A percentile compares a stretch with the other conserved stretches of the same genome.
phyloP scores from a whole-genome alignment of 495 filamentous ascomycete genomes.

The Usnea hakonensis region DNA sequence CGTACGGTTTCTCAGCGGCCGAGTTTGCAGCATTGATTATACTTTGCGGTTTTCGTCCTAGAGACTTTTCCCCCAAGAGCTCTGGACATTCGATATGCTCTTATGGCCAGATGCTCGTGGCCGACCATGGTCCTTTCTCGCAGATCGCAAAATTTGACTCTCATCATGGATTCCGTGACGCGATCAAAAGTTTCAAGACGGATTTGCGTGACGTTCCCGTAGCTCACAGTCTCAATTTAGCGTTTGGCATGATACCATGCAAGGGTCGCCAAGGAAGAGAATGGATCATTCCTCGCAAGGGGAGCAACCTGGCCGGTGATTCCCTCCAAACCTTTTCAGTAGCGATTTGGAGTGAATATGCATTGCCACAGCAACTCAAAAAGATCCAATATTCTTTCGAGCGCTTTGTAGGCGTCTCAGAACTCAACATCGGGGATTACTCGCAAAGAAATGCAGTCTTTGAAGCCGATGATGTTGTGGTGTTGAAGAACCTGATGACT shows the following conservation, averaged over 20 bases:
- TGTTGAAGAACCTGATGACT: not conserved
- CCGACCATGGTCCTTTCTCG: not conserved
- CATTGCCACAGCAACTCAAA: not conserved
- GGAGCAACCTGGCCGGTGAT: not conserved
- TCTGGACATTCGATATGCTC: not conserved
- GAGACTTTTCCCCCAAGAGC: not conserved
- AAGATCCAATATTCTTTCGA: not conserved
- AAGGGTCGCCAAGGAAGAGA: not conserved
- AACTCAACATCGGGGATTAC: not conserved
- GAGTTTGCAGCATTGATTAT: constrained; percentile 6
- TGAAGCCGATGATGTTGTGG: not conserved
- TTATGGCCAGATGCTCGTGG: not conserved
- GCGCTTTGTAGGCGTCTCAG: not conserved
- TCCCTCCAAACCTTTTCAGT: not conserved
- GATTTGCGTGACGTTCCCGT: not conserved
- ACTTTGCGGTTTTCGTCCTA: constrained; percentile 1
- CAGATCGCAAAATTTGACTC: constrained; percentile 2
- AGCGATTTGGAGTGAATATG: not conserved
- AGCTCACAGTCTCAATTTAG: not conserved
- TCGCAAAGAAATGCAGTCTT: not conserved
- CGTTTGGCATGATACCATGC: not conserved
- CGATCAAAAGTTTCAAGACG: not conserved
- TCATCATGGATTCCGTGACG: not conserved
- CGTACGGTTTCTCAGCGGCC: constrained; percentile 5
- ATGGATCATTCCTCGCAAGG: not conserved